phyloP scores from a whole-genome alignment of 352 stramenopile species.

The Pythium sukuiense region DNA sequence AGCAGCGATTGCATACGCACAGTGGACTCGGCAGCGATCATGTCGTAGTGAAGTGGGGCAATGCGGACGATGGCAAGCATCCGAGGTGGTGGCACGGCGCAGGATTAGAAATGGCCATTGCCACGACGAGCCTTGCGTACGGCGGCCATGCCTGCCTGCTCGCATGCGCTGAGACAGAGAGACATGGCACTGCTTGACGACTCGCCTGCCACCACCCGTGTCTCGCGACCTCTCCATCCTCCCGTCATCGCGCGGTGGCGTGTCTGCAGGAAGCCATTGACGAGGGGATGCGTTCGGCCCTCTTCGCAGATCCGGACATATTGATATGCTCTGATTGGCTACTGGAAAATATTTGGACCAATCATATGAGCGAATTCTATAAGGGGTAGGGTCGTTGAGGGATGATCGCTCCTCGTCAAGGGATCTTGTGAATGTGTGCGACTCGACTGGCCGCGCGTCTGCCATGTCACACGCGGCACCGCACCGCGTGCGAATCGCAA shows the following conservation, averaged over 20 bases:
- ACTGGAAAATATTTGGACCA: neutral
- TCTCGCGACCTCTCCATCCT: neutral
- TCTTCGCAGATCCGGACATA: conserved; percentile 25
- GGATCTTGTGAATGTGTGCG: neutral
- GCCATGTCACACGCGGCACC: conserved; percentile 9
- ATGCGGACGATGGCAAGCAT: neutral
- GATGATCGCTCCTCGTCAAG: neutral
- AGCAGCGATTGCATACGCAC: conserved; percentile 26
- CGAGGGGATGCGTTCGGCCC: conserved; percentile 1
- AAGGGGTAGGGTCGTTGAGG: neutral
- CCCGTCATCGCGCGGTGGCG: conserved; percentile 8
- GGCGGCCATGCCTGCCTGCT: conserved; percentile 1
- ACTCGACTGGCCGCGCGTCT: neutral
- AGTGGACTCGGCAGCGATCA: conserved; percentile 21
- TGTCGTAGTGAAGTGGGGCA: neutral
- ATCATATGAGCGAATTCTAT: neutral
- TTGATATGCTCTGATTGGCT: conserved; percentile 9
- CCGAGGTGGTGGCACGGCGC: conserved; percentile 5
- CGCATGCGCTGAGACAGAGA: conserved; percentile 26
- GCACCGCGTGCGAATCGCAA: neutral
- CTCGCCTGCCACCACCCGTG: conserved; percentile 18
- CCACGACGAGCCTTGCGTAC: neutral
- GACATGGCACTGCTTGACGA: conserved; percentile 10
- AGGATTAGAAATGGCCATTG: conserved; percentile 17
- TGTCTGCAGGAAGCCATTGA: conserved; percentile 6